Base-by-base conservation (phyloP, 805 yeast species). In the Clavispora asparagi region DNA sequence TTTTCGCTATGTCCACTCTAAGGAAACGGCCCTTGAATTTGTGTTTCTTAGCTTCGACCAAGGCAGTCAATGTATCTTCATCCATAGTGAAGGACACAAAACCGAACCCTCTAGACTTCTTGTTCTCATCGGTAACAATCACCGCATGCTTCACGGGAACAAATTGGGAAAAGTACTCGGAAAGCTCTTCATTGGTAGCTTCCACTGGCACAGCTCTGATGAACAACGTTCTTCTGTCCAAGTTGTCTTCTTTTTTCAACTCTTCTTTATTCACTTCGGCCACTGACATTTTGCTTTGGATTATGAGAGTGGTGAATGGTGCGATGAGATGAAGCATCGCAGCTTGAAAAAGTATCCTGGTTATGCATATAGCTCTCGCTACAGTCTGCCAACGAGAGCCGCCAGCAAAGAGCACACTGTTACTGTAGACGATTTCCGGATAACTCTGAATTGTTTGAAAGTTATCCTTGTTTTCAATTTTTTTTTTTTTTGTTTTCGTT, bases 81-180 rank as follows among this genome's bases (percentile, higher is more conserved):
- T 87, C 90, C 41, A 78, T 67, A 1, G 87, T 80, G 64, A 94
- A 94, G 32, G 95, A 84, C 13, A 90, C 99, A 65, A 94, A 94
- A 3, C 99, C 99, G 67, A 91, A 94, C 1, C 99, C 98, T 63
- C 91, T 78, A 3, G 97, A 88, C 39, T 84, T 76, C 45, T 86
- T 79, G 31, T 84, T 81, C 10, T 73, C 72, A 60, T 91, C 97
- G 35, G 74, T 85, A 14, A 94, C 98, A 37, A 94, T 78, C 39
- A 90, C 91, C 1, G 97, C 96, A 66, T 94, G 99, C 66, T 85
- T 90, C 11, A 92, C 95, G 7, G 99, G 99, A 5, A 88, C 92
- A 68, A 90, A 85, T 53, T 89, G 89, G 1, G 98, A 85, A 61
- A 94, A 94, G 65, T 77, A 90, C 55, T 86, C 87, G 1, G 92